Percentiles rank a stretch among this genome's conserved stretches.
phyloP scores from a whole-genome alignment of 805 yeast species.

The Cyberlindnera euphorbiae region DNA sequence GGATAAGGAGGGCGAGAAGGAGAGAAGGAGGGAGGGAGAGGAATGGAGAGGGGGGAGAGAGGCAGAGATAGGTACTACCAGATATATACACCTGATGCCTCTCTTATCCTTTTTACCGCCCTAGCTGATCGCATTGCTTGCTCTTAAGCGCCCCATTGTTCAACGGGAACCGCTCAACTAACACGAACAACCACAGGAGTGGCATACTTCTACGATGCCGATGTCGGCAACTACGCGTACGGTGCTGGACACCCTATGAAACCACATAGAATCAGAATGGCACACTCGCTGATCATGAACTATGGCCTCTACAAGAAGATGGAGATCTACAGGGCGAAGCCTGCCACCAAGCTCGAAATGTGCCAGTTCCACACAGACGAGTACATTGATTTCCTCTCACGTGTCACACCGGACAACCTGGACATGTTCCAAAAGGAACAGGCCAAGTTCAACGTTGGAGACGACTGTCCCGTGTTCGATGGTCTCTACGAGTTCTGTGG shows the following conservation, averaged over 20 bases:
- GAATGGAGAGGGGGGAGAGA: no score
- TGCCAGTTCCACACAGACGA: slow-evolving; percentile 98
- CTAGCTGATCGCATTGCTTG: no score
- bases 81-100: no score
- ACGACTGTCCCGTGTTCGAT: slow-evolving; percentile 84
- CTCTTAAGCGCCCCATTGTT: no score
- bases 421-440: slow-evolving; percentile 85
- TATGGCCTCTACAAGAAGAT: slow-evolving; percentile 94
- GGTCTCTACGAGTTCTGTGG: slow-evolving; percentile 73
- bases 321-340: slow-evolving; percentile 91
- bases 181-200: no score
- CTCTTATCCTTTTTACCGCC: no score
- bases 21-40: no score
- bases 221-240: slow-evolving; percentile 95
- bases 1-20: no score
- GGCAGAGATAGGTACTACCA: no score
- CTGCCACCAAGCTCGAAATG: slow-evolving; percentile 97
- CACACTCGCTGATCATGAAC: slow-evolving; percentile 94
- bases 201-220: slow-evolving; percentile 66
- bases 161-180: no score
- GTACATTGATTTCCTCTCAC: slow-evolving; percentile 84
- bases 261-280: slow-evolving; percentile 98
- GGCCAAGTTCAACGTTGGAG: slow-evolving; percentile 91
- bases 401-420: slow-evolving; percentile 90
- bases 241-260: slow-evolving; percentile 99